Base-by-base conservation (phyloP, 177 flowering plant genomes). In the Vitis hybrid region DNA sequence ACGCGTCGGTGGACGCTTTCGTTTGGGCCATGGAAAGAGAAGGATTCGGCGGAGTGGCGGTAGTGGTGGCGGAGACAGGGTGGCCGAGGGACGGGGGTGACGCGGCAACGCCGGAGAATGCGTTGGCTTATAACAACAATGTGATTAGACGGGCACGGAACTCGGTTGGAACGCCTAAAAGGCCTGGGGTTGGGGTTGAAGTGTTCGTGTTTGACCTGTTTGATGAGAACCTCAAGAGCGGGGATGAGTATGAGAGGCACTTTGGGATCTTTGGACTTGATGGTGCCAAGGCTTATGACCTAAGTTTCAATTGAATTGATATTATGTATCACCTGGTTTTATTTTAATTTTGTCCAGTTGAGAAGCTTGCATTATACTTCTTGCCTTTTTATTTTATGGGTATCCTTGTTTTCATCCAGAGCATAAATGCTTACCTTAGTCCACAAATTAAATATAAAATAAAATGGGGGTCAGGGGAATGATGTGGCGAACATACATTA, bases 21-120 rank as follows among this genome's bases (percentile, higher is more conserved):
- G 71, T 71, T 45, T 68, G 64, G 11, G 87, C 89, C 1, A 71
- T 84, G 77, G 82, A 81, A 75, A 82, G 19, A 64, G 81, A 77
- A 68, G 89, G 87, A 60, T 80, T 77, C 63, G 18, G n/a, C 2
- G 80, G 72, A 7, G 63, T 84, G 10, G 66, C 65, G 56, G 76
- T 86, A 48, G 74, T 79, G 60, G 84, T 84, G 56, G 34, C 83
- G 67, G 89, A 86, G 80, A 86, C 89, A 1, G 87, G 89, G 65
- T 84, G 87, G 86, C 89, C 89, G 51, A 82, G 84, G 18, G 69
- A 62, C 0, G 87, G 87, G 0, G 86, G 82, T 0, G 76, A 32
- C 10, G 85, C 72, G 14, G 82, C 84, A 51, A 67, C 71, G 4
- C 63, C 48, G 39, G 85, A 65, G 23, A 86, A 86, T 70, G 89